A percentile compares a stretch with the other conserved stretches of the same genome.
Evolutionary conservation across 2,329 filamentous ascomycete species (phyloP).

Genomic region (Torrubiellomyces zombiae): DNA sequence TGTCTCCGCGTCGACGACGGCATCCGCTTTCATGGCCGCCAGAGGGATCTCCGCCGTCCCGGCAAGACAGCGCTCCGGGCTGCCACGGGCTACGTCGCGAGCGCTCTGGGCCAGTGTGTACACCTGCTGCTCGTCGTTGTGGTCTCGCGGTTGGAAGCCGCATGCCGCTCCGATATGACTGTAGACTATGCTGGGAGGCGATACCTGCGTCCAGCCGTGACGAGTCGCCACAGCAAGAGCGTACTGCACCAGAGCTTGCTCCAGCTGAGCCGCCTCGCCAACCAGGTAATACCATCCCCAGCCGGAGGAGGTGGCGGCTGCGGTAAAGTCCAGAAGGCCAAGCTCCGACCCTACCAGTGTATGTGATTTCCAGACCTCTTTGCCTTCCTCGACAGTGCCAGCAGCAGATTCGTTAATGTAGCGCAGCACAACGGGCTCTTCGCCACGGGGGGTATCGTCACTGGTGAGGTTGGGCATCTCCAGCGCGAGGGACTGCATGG

Average conservation of each 20-base stretch:
- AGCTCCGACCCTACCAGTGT: slow-evolving; percentile 74
- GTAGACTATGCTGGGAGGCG: slow-evolving; percentile 83
- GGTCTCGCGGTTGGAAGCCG: slow-evolving; percentile 86
- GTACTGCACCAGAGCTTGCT: slow-evolving; percentile 84
- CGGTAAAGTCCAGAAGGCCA: slow-evolving; percentile 79
- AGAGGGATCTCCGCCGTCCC: slow-evolving; percentile 92
- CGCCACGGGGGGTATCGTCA: slow-evolving; percentile 53
- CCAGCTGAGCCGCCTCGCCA: slow-evolving; percentile 84
- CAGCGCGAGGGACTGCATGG: slow-evolving; percentile 60
- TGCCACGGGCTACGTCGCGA: slow-evolving; percentile 41
- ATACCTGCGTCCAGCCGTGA: slow-evolving; percentile 63
- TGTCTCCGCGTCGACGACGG: slow-evolving; percentile 43
- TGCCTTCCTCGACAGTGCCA: slow-evolving; percentile 16
- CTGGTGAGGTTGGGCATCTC: slow-evolving; percentile 79
- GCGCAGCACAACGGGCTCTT: slow-evolving; percentile 45
- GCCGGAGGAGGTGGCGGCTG: slow-evolving; percentile 64
- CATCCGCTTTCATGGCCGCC: slow-evolving; percentile 72
- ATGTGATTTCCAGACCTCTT: slow-evolving; percentile 47
- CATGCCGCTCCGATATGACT: slow-evolving; percentile 79
- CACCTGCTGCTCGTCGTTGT: slow-evolving; percentile 80
- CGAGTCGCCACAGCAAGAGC: slow-evolving; percentile 56
- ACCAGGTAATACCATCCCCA: slow-evolving; percentile 98
- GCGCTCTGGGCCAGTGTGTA: slow-evolving; percentile 58
- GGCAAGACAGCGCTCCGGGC: slow-evolving; percentile 58
- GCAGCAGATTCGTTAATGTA: slow-evolving; percentile 68